phyloP scores from a whole-genome alignment of 768 basidiomycete species.

The Boletus edulis region DNA sequence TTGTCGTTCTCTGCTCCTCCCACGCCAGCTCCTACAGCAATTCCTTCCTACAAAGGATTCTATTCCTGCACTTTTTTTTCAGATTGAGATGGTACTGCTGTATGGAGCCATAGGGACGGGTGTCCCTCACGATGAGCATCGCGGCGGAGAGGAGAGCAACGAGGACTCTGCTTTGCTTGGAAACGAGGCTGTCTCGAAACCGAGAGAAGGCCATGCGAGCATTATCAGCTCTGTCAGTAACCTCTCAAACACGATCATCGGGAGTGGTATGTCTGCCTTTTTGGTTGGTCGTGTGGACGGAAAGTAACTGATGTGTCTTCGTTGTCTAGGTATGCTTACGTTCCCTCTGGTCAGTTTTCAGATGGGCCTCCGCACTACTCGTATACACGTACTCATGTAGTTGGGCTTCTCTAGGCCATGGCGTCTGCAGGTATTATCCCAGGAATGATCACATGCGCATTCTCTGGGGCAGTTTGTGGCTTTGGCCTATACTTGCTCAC shows the following conservation, averaged over 20 bases:
- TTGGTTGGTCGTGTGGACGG: background rate
- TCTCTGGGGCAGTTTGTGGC: constrained; percentile 71
- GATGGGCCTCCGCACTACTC: background rate
- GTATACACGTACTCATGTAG: background rate
- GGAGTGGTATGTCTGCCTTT: constrained; percentile 60
- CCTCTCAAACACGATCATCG: constrained; percentile 87
- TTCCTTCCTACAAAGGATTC: too few species aligned
- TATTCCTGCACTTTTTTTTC: background rate
- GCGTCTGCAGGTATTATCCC: constrained; percentile 89
- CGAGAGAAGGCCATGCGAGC: constrained; percentile 64
- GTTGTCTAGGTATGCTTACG: constrained; percentile 72
- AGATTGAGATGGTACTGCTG: constrained; percentile 62
- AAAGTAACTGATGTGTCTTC: background rate
- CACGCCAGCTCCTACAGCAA: background rate
- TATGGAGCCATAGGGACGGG: constrained; percentile 57
- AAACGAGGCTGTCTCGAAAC: constrained; percentile 25
- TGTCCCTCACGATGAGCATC: constrained; percentile 20
- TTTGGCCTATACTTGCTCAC: constrained; percentile 92
- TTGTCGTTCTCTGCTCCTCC: background rate
- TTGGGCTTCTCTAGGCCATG: constrained; percentile 58
- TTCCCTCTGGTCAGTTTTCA: constrained; percentile 65
- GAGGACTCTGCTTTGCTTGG: constrained; percentile 66
- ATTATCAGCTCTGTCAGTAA: constrained; percentile 73
- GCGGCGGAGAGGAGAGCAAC: constrained; percentile 24
- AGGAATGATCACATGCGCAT: constrained; percentile 82